These are phyloP conservation scores for Amanita pallidorosea DNA, from an alignment of 768 basidiomycete species.

Conservation along the genomic window DNA sequence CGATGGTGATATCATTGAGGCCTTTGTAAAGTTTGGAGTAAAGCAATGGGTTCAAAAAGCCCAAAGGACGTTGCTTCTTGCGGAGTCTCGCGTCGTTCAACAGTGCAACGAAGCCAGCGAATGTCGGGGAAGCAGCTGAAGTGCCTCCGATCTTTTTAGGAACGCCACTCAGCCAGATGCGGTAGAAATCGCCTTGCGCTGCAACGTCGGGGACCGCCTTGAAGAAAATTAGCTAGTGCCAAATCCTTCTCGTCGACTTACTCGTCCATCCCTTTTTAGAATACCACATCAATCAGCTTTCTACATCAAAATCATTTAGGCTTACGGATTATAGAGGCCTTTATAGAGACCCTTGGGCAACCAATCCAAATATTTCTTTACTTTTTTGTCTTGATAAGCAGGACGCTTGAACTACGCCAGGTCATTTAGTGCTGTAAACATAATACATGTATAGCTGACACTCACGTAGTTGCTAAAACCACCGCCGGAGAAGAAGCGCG, in stretches of 20 bases:
- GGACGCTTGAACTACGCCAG: conserved; percentile 12
- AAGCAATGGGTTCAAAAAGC: conserved; percentile 56
- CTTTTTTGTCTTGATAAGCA: conserved; percentile 32
- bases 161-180: conserved; percentile 31
- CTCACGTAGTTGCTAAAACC: conserved; percentile 62
- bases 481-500: conserved; percentile 50
- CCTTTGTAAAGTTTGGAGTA: conserved; percentile 29
- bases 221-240: neutral
- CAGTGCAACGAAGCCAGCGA: conserved; percentile 50
- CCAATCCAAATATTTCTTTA: conserved; percentile 24
- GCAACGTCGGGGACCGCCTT: conserved; percentile 57
- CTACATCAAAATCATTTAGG: neutral
- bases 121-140: conserved; percentile 49
- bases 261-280: conserved; percentile 33
- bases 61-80: conserved; percentile 31
- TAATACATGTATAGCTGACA: neutral
- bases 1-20: conserved; percentile 50
- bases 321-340: conserved; percentile 45
- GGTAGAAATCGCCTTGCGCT: conserved; percentile 41
- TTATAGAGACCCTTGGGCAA: conserved; percentile 32
- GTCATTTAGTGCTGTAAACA: neutral
- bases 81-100: conserved; percentile 48
- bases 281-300: neutral
- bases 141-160: conserved; percentile 40
- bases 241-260: conserved; percentile 16